Percentiles rank a stretch among this genome's conserved stretches.
phyloP scores from a whole-genome alignment of 345 rosid species.

The Syzygium grande region DNA sequence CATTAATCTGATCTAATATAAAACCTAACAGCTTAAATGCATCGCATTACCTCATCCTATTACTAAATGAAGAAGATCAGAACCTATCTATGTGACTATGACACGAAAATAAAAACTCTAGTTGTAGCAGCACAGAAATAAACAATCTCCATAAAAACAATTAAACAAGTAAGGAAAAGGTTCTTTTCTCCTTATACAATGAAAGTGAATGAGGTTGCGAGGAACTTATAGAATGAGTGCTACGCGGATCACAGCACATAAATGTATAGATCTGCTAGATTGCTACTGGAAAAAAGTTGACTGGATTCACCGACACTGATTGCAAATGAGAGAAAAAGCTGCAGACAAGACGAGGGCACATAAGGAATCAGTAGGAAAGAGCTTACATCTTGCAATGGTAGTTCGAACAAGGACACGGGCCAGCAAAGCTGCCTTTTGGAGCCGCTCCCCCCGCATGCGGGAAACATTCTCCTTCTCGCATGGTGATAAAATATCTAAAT shows the following conservation, averaged over 20 bases:
- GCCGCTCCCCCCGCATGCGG: slow-evolving; percentile 43
- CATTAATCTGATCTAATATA: slow-evolving; percentile 49
- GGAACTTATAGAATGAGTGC: neutral
- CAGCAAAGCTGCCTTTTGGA: slow-evolving; percentile 69
- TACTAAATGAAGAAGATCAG: neutral
- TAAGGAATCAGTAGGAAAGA: neutral
- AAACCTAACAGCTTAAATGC: slow-evolving; percentile 3
- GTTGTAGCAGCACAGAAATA: neutral
- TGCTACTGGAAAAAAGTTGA: neutral
- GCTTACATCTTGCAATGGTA: slow-evolving; percentile 85
- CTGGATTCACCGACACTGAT: neutral
- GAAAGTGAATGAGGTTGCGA: neutral
- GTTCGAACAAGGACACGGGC: slow-evolving; percentile 86
- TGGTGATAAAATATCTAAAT: slow-evolving; percentile 65
- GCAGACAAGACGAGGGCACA: neutral
- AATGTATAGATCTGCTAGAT: neutral
- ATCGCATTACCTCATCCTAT: neutral
- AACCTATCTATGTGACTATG: neutral
- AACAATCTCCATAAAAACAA: neutral
- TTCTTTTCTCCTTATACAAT: neutral
- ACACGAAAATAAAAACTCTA: neutral
- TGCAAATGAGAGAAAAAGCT: neutral
- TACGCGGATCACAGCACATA: neutral
- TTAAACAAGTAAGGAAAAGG: neutral
- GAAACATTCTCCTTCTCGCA: slow-evolving; percentile 52